A percentile compares a stretch with the other conserved stretches of the same genome.
Conservation (phyloP, 129 eudicot species). For the Solidago caesia region DNA sequence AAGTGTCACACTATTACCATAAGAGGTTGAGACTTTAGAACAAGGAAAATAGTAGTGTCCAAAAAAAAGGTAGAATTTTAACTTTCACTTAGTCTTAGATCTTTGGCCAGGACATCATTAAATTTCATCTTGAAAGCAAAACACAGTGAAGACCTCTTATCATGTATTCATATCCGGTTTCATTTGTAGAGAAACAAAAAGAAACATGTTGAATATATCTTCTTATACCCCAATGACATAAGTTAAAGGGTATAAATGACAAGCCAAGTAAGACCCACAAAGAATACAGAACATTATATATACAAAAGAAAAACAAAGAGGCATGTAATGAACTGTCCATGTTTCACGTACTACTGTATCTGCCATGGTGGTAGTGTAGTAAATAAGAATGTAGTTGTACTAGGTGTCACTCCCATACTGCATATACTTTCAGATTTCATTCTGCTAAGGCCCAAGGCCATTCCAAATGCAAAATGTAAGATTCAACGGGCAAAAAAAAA, state of each 20-base stretch:
- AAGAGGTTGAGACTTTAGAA: neutral
- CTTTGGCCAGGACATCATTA: neutral
- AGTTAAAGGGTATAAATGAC: slow-evolving; percentile 4
- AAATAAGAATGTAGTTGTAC: neutral
- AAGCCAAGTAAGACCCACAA: neutral
- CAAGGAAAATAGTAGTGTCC: neutral
- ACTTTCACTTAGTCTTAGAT: slow-evolving; percentile 10
- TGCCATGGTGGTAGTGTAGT: neutral
- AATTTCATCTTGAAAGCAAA: neutral
- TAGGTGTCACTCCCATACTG: neutral
- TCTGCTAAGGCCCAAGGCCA: no score
- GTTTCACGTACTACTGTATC: neutral
- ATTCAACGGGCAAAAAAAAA: no score
- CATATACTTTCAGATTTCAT: neutral
- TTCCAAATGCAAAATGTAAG: no score
- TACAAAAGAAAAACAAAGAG: neutral
- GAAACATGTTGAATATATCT: slow-evolving; percentile 13
- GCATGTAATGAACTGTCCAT: neutral
- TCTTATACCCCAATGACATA: slow-evolving; percentile 1
- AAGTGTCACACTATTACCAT: no score
- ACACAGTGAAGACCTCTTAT: neutral
- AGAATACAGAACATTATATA: neutral
- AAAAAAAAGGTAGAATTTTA: neutral
- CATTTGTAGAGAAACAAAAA: slow-evolving; percentile 5
- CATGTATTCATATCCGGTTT: neutral